phyloP scores from a whole-genome alignment of 2,329 filamentous ascomycete genomes.

The Aspergillus sojae region DNA sequence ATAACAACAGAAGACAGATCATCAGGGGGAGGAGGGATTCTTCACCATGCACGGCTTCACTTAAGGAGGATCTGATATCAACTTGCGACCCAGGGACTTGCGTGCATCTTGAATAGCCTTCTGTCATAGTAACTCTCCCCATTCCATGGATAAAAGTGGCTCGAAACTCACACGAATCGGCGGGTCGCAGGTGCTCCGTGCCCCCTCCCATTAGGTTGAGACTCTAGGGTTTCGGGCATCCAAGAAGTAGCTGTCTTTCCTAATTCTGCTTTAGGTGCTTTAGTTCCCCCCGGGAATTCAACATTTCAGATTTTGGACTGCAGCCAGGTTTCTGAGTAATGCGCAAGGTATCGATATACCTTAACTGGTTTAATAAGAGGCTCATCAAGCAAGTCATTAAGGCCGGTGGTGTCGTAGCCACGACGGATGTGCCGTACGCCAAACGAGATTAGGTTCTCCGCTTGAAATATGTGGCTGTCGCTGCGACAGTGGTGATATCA shows the following conservation, averaged over 20 bases:
- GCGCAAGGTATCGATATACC: neutral
- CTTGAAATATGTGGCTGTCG: neutral
- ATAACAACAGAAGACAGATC: neutral
- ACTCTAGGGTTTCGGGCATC: neutral
- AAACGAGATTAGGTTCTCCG: neutral
- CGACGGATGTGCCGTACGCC: neutral
- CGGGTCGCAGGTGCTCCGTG: neutral
- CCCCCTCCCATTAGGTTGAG: neutral
- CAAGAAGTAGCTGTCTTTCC: neutral
- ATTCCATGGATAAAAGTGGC: neutral
- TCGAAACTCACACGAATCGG: neutral
- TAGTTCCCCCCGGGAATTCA: neutral
- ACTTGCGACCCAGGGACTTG: neutral
- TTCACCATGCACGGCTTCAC: neutral
- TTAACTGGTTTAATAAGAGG: neutral
- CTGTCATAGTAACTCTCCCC: neutral
- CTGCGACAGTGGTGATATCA: neutral
- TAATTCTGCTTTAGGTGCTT: neutral
- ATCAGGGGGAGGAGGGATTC: neutral
- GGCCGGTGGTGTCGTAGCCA: neutral
- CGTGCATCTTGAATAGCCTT: neutral
- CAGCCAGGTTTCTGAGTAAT: neutral
- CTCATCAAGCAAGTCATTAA: neutral
- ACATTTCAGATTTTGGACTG: neutral
- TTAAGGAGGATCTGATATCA: neutral